Conservation (phyloP, 768 basidiomycete species). For the Agrocybe pediades region DNA sequence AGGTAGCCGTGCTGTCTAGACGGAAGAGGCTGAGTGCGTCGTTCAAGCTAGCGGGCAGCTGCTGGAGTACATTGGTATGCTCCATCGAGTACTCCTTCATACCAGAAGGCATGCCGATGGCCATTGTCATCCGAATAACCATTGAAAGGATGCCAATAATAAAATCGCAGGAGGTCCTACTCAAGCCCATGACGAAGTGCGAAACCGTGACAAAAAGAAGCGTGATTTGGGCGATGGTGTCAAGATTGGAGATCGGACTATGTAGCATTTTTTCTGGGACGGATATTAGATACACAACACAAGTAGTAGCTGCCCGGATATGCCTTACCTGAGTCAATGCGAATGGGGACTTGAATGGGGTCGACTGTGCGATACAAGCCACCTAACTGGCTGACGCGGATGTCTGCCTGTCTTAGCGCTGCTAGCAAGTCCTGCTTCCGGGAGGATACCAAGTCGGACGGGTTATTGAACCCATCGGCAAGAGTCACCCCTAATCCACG, state of each 20-base stretch:
- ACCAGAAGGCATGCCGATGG: not conserved
- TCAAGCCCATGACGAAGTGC: not conserved
- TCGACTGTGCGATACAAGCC: not conserved
- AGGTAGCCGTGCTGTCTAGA: not conserved
- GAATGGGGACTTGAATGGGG: not conserved
- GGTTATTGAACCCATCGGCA: not conserved
- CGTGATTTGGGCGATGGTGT: constrained; percentile 1
- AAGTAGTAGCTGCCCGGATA: too few species aligned
- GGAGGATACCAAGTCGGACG: not conserved
- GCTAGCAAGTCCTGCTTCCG: not conserved
- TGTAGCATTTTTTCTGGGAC: not conserved
- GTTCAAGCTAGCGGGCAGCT: not conserved
- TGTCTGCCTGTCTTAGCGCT: not conserved
- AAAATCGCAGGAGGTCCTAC: constrained; percentile 1
- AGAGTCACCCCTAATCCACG: not conserved
- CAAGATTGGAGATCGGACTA: not conserved
- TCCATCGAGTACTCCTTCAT: not conserved
- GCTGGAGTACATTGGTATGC: not conserved
- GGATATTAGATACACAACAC: too few species aligned
- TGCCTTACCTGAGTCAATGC: not conserved
- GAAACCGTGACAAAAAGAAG: not conserved
- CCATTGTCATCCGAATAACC: not conserved
- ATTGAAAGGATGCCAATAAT: not conserved
- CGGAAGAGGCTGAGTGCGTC: not conserved
- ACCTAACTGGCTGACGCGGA: not conserved